Percentiles rank a stretch among this genome's conserved stretches.
Evolutionary conservation across 2,329 filamentous ascomycete species (phyloP).

Genomic region (Trichophyton mentagrophytes): DNA sequence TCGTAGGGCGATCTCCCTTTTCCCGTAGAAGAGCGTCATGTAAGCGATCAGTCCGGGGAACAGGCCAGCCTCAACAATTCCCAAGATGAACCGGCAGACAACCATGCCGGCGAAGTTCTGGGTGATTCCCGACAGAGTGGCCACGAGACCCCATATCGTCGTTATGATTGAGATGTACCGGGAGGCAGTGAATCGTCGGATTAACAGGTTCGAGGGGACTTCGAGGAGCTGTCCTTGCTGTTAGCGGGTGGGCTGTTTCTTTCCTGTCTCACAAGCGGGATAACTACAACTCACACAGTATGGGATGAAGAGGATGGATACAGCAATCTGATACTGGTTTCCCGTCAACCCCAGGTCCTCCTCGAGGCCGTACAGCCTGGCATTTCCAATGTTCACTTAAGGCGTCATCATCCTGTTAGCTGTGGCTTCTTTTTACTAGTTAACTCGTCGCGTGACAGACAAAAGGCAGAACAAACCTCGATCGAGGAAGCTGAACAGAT

Average conservation of each 20-base stretch:
- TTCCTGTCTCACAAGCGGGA: background rate
- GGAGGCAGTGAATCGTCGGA: constrained; percentile 50
- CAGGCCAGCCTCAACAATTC: constrained; percentile 55
- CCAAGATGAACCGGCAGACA: constrained; percentile 56
- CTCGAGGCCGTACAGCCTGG: constrained; percentile 51
- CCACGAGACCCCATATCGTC: constrained; percentile 44
- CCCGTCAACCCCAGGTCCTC: constrained; percentile 47
- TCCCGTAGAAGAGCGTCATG: constrained; percentile 64
- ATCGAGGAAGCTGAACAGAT: constrained; percentile 65
- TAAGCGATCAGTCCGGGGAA: constrained; percentile 58
- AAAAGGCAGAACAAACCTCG: constrained; percentile 28
- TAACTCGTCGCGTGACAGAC: background rate
- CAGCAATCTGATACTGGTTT: constrained; percentile 57
- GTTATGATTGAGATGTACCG: constrained; percentile 46
- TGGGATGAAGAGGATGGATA: constrained; percentile 56
- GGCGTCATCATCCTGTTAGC: too few species aligned
- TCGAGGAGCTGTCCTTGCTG: constrained; percentile 37
- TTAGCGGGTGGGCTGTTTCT: background rate
- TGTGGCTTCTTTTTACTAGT: background rate
- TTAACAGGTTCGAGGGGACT: constrained; percentile 51
- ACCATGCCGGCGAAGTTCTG: constrained; percentile 53
- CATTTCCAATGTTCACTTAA: constrained; percentile 59
- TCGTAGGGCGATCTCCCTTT: constrained; percentile 56
- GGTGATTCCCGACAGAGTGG: constrained; percentile 48
- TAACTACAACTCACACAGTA: constrained; percentile 34